Evolutionary conservation across 345 rosid species (phyloP).

Genomic region (Brassica juncea): DNA sequence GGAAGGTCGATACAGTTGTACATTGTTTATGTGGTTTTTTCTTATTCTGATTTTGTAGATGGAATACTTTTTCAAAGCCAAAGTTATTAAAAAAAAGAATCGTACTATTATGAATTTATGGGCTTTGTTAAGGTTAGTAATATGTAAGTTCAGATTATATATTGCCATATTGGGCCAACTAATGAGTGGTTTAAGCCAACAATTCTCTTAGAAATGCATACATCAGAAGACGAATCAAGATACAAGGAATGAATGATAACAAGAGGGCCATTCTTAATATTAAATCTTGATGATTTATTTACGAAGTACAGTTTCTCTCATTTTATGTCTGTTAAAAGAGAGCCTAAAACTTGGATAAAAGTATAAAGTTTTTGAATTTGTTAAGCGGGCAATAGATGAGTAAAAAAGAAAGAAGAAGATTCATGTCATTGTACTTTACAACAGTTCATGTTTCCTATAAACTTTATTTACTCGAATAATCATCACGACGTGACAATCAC

Average conservation of each 20-base stretch:
- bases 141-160: no score
- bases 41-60: neutral
- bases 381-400: constrained; percentile 22
- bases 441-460: neutral
- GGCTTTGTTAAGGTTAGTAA: no score
- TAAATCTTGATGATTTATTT: no score
- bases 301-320: neutral
- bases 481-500: constrained; percentile 1
- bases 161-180: no score
- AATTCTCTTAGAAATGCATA: no score
- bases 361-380: neutral
- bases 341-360: neutral
- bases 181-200: no score
- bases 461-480: neutral
- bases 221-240: no score
- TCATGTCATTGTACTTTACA: constrained; percentile 6
- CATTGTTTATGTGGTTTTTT: neutral
- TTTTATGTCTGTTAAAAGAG: neutral
- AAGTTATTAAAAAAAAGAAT: no score
- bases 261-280: neutral
- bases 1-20: neutral
- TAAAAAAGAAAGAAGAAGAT: neutral
- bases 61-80: no score
- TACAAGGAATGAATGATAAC: no score
- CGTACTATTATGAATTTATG: no score